Conservation (phyloP, 2,329 filamentous ascomycete genomes). For the Colletotrichum simmondsii region DNA sequence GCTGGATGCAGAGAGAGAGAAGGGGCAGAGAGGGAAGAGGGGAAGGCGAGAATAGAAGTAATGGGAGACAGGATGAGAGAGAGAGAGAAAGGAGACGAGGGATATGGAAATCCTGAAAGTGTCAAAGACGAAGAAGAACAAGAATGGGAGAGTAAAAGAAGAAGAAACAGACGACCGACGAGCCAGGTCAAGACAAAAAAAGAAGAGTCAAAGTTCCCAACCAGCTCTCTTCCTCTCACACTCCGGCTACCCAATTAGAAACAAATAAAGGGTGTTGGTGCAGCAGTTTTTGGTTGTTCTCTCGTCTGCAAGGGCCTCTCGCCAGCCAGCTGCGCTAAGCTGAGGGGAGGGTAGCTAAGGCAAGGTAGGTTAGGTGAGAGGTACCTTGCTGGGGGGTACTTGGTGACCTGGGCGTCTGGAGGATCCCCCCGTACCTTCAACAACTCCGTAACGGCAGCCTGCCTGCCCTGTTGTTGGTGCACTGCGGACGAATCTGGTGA, state of each 20-base stretch:
- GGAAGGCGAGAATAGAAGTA: background rate
- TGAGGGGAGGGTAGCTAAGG: background rate
- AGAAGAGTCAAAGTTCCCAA: background rate
- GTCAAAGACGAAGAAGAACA: background rate
- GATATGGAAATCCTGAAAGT: background rate
- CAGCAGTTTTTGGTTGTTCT: conserved; percentile 23
- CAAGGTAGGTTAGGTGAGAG: background rate
- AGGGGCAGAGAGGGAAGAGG: background rate
- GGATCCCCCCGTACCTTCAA: background rate
- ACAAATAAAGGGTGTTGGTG: background rate
- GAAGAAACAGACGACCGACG: conserved; percentile 5
- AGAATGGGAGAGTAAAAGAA: background rate
- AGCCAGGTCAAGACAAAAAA: background rate
- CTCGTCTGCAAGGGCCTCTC: conserved; percentile 32
- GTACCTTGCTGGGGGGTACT: background rate
- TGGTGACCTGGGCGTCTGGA: background rate
- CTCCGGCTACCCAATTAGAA: background rate
- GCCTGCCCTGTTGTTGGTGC: background rate
- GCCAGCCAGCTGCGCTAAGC: conserved; percentile 18
- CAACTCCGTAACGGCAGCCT: background rate
- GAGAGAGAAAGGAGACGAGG: background rate
- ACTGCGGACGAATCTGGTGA: background rate
- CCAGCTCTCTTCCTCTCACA: background rate
- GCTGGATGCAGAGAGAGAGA: background rate
- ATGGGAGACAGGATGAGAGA: background rate